Base-by-base conservation (phyloP, 2,329 filamentous ascomycete species). In the Botrytis medusae region DNA sequence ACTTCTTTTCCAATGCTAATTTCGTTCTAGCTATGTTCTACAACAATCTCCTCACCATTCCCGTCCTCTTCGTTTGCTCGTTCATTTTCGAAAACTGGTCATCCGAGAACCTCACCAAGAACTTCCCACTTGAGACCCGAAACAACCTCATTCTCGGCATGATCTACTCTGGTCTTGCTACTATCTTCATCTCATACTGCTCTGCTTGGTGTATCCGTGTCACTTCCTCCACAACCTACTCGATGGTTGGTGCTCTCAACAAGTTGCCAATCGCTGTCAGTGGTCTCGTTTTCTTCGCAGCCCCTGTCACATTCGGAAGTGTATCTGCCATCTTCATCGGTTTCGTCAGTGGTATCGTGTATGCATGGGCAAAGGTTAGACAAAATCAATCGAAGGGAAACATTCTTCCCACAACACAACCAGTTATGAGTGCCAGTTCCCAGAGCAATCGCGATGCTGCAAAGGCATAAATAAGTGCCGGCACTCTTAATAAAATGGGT, bases 151-250 rank as follows among this genome's bases (percentile, higher is more conserved):
- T 97, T 78, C 84, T 92, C 74, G 93, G 95, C 80, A 98, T 98
- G 93, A 85, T 98, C 80, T 92, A 98, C 84, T 98, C 96, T 8
- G 96, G 96, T 74, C 87, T 98, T 71, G 95, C 91, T 51, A 93
- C 95, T 69, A 95, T 98, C 80, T 97, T 98, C 85, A 99, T 99
- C 83, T 98, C 95, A n/a, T 99, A 99, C 88, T 97, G 94, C 81
- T 98, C 95, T 25, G 96, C 96, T 54, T 99, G 96, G 96, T 98
- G 96, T 82, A 97, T 99, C 76, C 95, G 96, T 77, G 93, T 97
- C 77, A 98, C 96, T 12, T 97, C 95, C 0, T 98, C 95, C 29
- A 99, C 96, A 14, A 99, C 96, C 2, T 99, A 98, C 86, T 97
- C 93, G 44, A 98, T 99, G 95, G 96, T 98, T 73, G 96, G 96